Evolutionary conservation across 495 filamentous ascomycete species (phyloP).

Genomic region (Aspergillus egyptiacus): DNA sequence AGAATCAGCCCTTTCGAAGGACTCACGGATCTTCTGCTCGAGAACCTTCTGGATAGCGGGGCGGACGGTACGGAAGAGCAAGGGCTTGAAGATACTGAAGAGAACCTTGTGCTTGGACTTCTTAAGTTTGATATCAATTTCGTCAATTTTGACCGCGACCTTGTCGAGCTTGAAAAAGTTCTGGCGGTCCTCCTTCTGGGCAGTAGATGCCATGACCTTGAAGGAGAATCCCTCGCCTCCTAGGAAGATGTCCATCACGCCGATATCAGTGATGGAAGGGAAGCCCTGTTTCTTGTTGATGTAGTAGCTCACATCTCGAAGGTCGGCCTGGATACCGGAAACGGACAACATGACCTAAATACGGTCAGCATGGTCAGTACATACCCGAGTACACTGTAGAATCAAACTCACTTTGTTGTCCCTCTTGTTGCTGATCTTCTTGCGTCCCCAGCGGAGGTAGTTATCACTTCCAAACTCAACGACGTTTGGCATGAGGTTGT

Average conservation of each 20-base stretch:
- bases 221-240: slow-evolving; percentile 85
- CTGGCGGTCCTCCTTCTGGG: slow-evolving; percentile 66
- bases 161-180: slow-evolving; percentile 94
- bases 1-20: slow-evolving; percentile 63
- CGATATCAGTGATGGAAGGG: slow-evolving; percentile 80
- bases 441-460: slow-evolving; percentile 93
- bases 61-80: slow-evolving; percentile 76
- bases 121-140: slow-evolving; percentile 84
- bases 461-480: slow-evolving; percentile 88
- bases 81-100: slow-evolving; percentile 80
- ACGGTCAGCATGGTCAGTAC: neutral
- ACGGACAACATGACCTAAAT: slow-evolving; percentile 60
- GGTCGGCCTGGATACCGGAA: slow-evolving; percentile 69
- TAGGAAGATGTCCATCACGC: slow-evolving; percentile 85
- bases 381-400: neutral
- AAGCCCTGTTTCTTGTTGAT: slow-evolving; percentile 95
- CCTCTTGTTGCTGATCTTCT: slow-evolving; percentile 70
- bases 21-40: slow-evolving; percentile 80
- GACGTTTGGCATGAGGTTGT: slow-evolving; percentile 95
- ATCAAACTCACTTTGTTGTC: slow-evolving; percentile 60
- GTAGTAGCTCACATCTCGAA: slow-evolving; percentile 83
- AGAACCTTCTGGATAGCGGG: slow-evolving; percentile 80
- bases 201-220: slow-evolving; percentile 81
- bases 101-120: slow-evolving; percentile 92
- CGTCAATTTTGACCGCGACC: slow-evolving; percentile 74